Evolutionary conservation across 768 basidiomycete genomes (phyloP), one percentile per base, ranked within the genome.

Genomic region (Pleurotus cornucopiae): DNA sequence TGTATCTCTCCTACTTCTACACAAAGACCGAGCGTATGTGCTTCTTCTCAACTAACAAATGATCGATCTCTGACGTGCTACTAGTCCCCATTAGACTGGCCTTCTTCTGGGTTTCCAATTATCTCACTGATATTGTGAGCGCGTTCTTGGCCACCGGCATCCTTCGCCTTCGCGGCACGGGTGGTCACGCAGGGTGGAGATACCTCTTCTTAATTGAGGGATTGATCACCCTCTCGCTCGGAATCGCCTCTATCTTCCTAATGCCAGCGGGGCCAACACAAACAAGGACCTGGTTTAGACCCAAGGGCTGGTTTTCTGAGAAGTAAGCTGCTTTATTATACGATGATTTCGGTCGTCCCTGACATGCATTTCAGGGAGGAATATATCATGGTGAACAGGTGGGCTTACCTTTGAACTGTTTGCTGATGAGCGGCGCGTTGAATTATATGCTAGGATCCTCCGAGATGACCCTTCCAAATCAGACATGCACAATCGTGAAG

Each of bases 401-500:
- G 47, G 49, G 57, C 30, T 34, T 34, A 7, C 30, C 7, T 34
- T 4, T 57, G 12, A 9, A 26, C 14, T 44, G 18, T 7, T 39
- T n/a, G n/a, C 14, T 44, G 20, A 7, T 16, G 20, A 6, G 16
- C 45, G 7, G 44, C 37, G 16, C 44, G 3, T 41, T 23, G 30
- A 18, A 18, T 25, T 34, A 13, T 52, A 39, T 25, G 6, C 16
- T 45, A 65, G 80, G 38, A 78, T 87, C 4, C 67, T 86, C 4
- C 77, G 84, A 12, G 85, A 86, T 63, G 85, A 88, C 61, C 85
- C 85, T 4, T 71, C 81, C 5, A 86, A 86, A 63, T 82, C 79
- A 11, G 76, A 79, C 60, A 85, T 88, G 86, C 84, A 87, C 69
- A 88, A 89, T 60, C 78, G 86, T n/a, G 71, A 89, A 69, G 85